A percentile compares a stretch with the other conserved stretches of the same genome.
Conservation (phyloP, 768 basidiomycete genomes). For the Candolleomyces aberdarensis region DNA sequence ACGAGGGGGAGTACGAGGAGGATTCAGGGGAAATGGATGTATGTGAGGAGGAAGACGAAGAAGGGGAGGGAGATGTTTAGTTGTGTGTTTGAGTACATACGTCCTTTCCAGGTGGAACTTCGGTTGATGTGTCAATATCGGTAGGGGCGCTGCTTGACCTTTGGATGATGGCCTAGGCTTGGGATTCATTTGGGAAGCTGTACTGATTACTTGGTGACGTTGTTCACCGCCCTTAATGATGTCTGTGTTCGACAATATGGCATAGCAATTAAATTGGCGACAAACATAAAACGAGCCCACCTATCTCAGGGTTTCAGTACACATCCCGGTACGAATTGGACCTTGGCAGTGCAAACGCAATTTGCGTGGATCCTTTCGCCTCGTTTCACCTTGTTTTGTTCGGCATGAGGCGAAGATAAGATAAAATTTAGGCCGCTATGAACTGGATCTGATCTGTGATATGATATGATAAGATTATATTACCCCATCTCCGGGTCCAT, state of each 20-base stretch:
- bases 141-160: too few relatives aligned
- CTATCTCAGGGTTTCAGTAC: too few relatives aligned
- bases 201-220: too few relatives aligned
- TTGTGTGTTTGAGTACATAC: background rate
- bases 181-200: too few relatives aligned
- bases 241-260: too few relatives aligned
- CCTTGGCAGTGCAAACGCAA: background rate
- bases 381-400: background rate
- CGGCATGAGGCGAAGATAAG: background rate
- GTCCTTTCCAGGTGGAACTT: background rate
- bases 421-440: background rate
- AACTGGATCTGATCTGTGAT: background rate
- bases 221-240: too few relatives aligned
- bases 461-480: background rate
- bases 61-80: background rate
- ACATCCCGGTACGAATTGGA: too few relatives aligned
- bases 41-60: background rate
- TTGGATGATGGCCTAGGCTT: too few relatives aligned
- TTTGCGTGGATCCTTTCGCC: background rate
- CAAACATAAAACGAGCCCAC: too few relatives aligned
- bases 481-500: background rate
- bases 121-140: background rate
- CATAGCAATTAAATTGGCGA: too few relatives aligned
- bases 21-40: background rate
- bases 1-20: background rate